Evolutionary conservation across 208 protist species (phyloP), one percentile per base, ranked within the genome.

Genomic region (Leishmania braziliensis): DNA sequence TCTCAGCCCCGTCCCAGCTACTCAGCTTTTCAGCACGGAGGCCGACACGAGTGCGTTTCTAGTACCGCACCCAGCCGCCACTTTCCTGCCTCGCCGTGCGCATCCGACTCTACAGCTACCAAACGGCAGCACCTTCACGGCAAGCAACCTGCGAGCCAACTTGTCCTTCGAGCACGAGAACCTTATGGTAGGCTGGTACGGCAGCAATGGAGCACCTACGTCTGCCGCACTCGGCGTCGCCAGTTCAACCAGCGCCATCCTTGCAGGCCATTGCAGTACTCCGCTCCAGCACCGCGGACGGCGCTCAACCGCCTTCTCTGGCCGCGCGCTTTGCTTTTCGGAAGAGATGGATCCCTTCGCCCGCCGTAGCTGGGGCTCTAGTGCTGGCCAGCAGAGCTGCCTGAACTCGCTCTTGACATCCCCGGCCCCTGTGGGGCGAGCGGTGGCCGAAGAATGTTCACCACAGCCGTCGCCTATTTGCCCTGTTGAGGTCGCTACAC

Each of bases 61-160:
- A 9, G 70, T 78, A 33, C 76, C 81, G 23, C 81, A 81, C 43
- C 48, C 71, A 0, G 63, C 14, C 8, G 4, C 80, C 5, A 23
- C 69, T 51, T 48, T 69, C 69, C 54, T 69, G 48, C 63, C 75
- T 33, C 81, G 79, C 39, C 70, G 79, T 20, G 23, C 75, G 51
- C 79, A 80, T 65, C 83, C 78, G 3, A 75, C 80, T 26, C 83
- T 86, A 29, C 78, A 84, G 18, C 63, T 81, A 9, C 72, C 81
- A 51, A 84, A 79, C 62, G 79, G 83, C 5, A 86, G 79, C 79
- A 84, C 82, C 46, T 86, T 86, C 33, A 86, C 82, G 3, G 82
- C 82, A 20, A 86, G 77, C 54, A 86, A 86, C 66, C 36, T 86
- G 53, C 82, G 82, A 48, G 77, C 82, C 62, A 82, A 86, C 77